phyloP scores from a whole-genome alignment of 495 filamentous ascomycete species.

The Penicillium mononematosum region DNA sequence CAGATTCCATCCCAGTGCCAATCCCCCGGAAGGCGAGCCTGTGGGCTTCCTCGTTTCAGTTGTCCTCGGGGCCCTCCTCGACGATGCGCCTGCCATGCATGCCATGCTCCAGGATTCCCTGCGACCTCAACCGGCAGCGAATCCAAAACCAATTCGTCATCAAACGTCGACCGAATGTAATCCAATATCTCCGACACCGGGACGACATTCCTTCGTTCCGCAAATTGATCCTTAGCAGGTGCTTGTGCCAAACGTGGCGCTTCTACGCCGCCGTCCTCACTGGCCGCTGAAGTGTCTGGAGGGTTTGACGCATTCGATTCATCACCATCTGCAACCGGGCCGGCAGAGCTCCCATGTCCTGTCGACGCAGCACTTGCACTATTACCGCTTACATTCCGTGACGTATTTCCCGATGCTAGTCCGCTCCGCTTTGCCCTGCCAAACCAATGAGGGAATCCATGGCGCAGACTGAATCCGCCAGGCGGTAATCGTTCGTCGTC shows the following conservation, averaged over 20 bases:
- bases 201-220: conserved; percentile 27
- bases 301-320: conserved; percentile 1
- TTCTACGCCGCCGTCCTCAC: conserved; percentile 5
- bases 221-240: conserved; percentile 20
- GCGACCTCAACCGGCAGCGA: conserved; percentile 75
- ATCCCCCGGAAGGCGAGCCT: conserved; percentile 64
- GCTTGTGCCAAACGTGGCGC: conserved; percentile 16
- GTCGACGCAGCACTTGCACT: conserved; percentile 11
- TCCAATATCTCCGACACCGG: conserved; percentile 55
- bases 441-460: conserved; percentile 92
- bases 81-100: conserved; percentile 78
- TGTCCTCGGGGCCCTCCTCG: conserved; percentile 22
- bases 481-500: conserved; percentile 81
- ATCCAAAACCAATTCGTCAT: conserved; percentile 73
- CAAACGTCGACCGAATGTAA: conserved; percentile 81
- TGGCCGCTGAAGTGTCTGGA: not conserved
- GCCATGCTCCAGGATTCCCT: conserved; percentile 85
- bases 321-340: conserved; percentile 1
- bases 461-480: conserved; percentile 80
- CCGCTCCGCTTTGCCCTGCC: conserved; percentile 44
- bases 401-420: conserved; percentile 32
- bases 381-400: conserved; percentile 39
- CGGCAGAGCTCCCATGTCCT: not conserved
- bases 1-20: conserved; percentile 98
- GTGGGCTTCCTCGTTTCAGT: conserved; percentile 35